Evolutionary conservation across 2,329 filamentous ascomycete genomes (phyloP), one percentile per base, ranked within the genome.

Genomic region (Colletotrichum lupini): DNA sequence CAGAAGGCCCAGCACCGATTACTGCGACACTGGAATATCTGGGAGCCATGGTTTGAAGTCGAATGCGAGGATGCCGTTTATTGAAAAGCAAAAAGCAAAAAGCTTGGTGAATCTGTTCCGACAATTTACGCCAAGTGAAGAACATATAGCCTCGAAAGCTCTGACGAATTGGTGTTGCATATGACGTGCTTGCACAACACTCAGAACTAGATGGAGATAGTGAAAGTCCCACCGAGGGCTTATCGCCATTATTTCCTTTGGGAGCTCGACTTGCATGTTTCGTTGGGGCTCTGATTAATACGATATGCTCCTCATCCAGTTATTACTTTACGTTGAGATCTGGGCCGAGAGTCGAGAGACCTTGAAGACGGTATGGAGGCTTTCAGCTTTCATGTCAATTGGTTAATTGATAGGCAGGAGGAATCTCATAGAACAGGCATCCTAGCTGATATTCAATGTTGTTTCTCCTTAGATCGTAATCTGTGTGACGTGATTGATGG

Each of bases 1-100:
- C 89, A 0, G 87, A 83, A 2, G 89, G 89, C 4, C 89, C 89
- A 1, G 88, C 85, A 9, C 89, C 89, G 72, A 91, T 88, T 11
- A 91, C 84, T 32, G 89, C 89, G 14, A 91, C 84, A 77, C 76
- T 32, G 8, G 65, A 63, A 8, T 72, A 68, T 28, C 68, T 46
- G 8, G 68, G 68, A 6, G 68, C 63, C 68, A 71, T 67, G 8
- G 5, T 37, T 16, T 7, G n/a, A 14, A 12, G n/a, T 26, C 22
- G n/a, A 6, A 3, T 11, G 9, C 4, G 19, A 12, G 35, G 9
- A 9, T 24, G 12, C 6, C 37, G 22, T 26, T 4, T 26, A 22
- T 28, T 19, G 12, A 9, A 24, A 6, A 46, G 19, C 4, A 1
- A 19, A 3, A 49, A 49, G 6, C 2, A 14, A 24, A 16, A 9